A percentile compares a stretch with the other conserved stretches of the same genome.
Conservation (phyloP, 2,329 filamentous ascomycete genomes). For the Claviceps monticola region DNA sequence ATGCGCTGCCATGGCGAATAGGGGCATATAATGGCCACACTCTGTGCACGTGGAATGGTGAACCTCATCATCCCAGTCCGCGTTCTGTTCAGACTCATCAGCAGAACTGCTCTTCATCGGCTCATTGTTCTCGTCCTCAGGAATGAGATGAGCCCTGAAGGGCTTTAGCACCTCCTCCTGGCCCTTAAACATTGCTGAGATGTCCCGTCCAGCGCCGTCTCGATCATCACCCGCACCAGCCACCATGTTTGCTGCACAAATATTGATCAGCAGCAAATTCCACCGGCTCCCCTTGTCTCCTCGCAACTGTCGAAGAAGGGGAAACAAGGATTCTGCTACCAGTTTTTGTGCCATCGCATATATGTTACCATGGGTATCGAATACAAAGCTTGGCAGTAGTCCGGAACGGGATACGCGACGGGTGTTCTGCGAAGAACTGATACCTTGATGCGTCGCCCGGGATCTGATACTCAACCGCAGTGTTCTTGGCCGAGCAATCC, state of each 20-base stretch:
- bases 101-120: constrained; percentile 14
- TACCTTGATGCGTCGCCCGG: constrained; percentile 19
- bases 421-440: constrained; percentile 41
- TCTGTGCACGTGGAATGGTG: constrained; percentile 23
- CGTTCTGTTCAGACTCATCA: constrained; percentile 11
- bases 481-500: constrained; percentile 72
- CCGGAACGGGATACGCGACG: constrained; percentile 63
- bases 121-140: constrained; percentile 7
- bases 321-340: constrained; percentile 52
- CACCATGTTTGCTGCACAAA: constrained; percentile 78
- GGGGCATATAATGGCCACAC: constrained; percentile 40
- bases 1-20: constrained; percentile 46
- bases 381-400: constrained; percentile 60
- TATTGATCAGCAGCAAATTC: constrained; percentile 73
- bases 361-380: constrained; percentile 44
- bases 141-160: constrained; percentile 40
- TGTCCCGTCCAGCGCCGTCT: constrained; percentile 55
- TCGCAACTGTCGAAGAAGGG: constrained; percentile 63
- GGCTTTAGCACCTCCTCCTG: constrained; percentile 58
- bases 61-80: constrained; percentile 18
- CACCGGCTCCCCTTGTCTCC: constrained; percentile 50
- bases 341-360: constrained; percentile 53
- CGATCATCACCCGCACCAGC: constrained; percentile 36
- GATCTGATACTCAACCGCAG: constrained; percentile 69
- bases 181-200: constrained; percentile 65